phyloP scores from a whole-genome alignment of 1,284 basidiomycete genomes.

The Apiotrichum domesticum region DNA sequence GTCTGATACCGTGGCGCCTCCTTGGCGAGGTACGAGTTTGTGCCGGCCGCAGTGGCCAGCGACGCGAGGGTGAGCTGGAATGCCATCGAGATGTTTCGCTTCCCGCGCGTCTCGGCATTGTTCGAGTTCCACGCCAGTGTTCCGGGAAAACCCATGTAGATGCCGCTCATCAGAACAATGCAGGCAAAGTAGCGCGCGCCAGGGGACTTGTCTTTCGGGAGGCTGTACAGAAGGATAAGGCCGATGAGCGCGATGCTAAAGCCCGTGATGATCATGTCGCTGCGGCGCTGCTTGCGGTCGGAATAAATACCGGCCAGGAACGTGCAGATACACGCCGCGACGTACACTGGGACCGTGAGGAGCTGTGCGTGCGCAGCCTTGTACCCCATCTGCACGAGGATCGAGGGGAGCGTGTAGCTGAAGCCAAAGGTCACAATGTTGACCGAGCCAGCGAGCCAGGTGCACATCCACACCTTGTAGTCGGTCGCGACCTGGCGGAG shows the following conservation, averaged over 20 bases:
- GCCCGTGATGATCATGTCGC: conserved; percentile 15
- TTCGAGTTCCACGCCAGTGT: conserved; percentile 17
- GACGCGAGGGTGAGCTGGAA: conserved; percentile 17
- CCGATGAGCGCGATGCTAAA: conserved; percentile 22
- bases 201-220: conserved; percentile 18
- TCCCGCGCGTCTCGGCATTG: conserved; percentile 18
- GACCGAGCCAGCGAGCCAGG: conserved; percentile 9
- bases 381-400: conserved; percentile 26
- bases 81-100: conserved; percentile 20
- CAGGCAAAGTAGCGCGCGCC: conserved; percentile 22
- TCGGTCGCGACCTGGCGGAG: conserved; percentile 11
- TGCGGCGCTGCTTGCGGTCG: conserved; percentile 16
- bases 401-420: conserved; percentile 21
- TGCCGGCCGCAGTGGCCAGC: conserved; percentile 16
- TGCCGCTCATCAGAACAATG: conserved; percentile 11
- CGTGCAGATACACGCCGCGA: conserved; percentile 15
- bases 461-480: conserved; percentile 19
- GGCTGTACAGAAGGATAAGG: conserved; percentile 19
- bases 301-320: conserved; percentile 11
- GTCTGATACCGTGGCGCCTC: conserved; percentile 12
- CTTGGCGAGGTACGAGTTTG: conserved; percentile 17
- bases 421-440: conserved; percentile 20
- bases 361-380: conserved; percentile 23
- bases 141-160: conserved; percentile 12
- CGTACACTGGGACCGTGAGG: conserved; percentile 24